Evolutionary conservation across 2,329 filamentous ascomycete genomes (phyloP).

Genomic region (Cladosporium sphaerospermum): DNA sequence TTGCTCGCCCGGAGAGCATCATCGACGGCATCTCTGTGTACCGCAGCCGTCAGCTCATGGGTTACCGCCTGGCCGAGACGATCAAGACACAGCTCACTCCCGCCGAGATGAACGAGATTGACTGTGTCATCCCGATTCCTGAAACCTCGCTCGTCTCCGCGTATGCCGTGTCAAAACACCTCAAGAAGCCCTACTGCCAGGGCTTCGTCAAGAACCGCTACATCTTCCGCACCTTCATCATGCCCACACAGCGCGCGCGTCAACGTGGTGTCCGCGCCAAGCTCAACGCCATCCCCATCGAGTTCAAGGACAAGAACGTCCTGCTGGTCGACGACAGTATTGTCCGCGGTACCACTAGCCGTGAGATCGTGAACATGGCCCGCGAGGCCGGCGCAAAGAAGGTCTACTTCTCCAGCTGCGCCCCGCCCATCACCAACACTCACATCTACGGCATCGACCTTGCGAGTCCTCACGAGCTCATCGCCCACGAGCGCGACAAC

Average conservation of each 20-base stretch:
- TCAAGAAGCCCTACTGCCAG: conserved; percentile 71
- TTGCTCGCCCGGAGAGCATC: conserved; percentile 71
- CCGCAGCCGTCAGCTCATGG: conserved; percentile 80
- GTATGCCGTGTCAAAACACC: conserved; percentile 64
- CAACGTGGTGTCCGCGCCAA: conserved; percentile 86
- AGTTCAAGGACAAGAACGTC: conserved; percentile 76
- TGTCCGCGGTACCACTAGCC: conserved; percentile 75
- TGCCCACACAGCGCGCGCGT: conserved; percentile 72
- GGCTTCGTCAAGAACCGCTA: conserved; percentile 88
- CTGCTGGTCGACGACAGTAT: conserved; percentile 85
- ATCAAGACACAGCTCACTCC: conserved; percentile 62
- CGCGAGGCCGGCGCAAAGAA: conserved; percentile 74
- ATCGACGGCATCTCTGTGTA: conserved; percentile 88
- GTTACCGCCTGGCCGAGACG: conserved; percentile 68
- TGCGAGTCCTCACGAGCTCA: conserved; percentile 63
- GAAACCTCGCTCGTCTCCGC: conserved; percentile 80
- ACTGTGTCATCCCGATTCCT: conserved; percentile 76
- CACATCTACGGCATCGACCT: conserved; percentile 83
- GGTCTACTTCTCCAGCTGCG: conserved; percentile 76
- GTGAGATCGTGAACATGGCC: conserved; percentile 78
- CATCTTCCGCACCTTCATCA: conserved; percentile 81
- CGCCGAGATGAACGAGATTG: conserved; percentile 67
- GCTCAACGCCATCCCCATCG: conserved; percentile 75
- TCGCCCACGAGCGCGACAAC: conserved; percentile 61
- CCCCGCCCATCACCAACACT: conserved; percentile 72